Conservation (phyloP, 1,139 yeast species). For the Hansenula lynferdii region DNA sequence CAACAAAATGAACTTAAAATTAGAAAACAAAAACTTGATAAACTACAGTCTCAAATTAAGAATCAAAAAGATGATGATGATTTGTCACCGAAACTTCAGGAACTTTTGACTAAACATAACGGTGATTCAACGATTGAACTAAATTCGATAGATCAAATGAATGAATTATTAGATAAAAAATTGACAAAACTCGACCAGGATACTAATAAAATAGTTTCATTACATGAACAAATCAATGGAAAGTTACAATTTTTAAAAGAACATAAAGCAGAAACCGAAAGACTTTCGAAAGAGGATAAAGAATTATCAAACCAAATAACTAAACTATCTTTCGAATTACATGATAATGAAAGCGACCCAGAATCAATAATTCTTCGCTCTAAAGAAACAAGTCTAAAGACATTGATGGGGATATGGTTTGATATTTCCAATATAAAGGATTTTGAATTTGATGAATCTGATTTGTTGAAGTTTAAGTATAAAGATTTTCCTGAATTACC, state of each 20-base stretch:
- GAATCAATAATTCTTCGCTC: background rate
- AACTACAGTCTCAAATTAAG: background rate
- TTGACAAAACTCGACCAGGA: constrained; percentile 2
- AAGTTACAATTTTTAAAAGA: constrained; percentile 4
- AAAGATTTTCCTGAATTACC: constrained; percentile 1
- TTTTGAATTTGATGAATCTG: constrained; percentile 4
- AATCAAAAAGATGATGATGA: background rate
- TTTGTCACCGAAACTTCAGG: constrained; percentile 3
- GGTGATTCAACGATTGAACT: background rate
- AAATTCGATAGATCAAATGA: constrained; percentile 1
- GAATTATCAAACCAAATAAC: constrained; percentile 3
- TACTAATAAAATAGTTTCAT: background rate
- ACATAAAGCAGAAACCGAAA: constrained; percentile 1
- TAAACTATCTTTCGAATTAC: background rate
- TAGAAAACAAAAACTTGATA: constrained; percentile 2
- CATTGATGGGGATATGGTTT: constrained; percentile 9
- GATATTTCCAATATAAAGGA: constrained; percentile 5
- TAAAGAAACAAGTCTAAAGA: constrained; percentile 7
- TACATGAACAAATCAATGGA: constrained; percentile 5
- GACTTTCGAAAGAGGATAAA: constrained; percentile 4
- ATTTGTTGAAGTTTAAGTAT: constrained; percentile 4
- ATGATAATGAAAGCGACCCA: constrained; percentile 3
- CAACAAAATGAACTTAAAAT: background rate
- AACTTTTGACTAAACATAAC: constrained; percentile 1
- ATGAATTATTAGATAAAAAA: background rate